phyloP scores from a whole-genome alignment of 139 green algal genomes.

The Coelastrella sp. region DNA sequence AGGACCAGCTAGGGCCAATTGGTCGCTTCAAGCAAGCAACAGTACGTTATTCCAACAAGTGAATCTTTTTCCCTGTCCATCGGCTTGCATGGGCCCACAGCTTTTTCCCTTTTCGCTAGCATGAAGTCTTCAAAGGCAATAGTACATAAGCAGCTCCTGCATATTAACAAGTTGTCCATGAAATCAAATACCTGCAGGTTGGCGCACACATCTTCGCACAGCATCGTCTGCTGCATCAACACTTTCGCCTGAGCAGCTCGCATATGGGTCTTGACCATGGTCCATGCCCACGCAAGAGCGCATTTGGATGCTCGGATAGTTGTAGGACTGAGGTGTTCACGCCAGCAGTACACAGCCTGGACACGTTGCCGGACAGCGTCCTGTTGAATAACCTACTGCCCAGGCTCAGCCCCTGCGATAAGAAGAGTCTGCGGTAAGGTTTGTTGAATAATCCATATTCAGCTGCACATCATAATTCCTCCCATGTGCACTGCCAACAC shows the following conservation, averaged over 20 bases:
- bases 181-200: background rate
- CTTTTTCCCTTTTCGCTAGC: too few relatives aligned
- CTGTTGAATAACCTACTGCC: background rate
- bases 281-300: background rate
- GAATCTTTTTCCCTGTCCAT: too few relatives aligned
- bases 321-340: background rate
- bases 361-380: conserved; percentile 11
- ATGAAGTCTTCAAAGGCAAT: too few relatives aligned
- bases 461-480: too few relatives aligned
- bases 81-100: too few relatives aligned
- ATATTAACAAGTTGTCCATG: background rate
- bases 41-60: too few relatives aligned
- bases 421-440: conserved; percentile 1
- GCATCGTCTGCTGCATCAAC: background rate
- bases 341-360: background rate
- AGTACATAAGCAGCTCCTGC: too few relatives aligned
- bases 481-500: too few relatives aligned
- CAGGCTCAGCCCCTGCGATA: background rate
- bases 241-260: background rate
- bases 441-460: too few relatives aligned
- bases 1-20: too few relatives aligned
- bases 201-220: background rate
- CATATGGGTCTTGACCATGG: background rate
- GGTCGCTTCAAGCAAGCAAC: too few relatives aligned
- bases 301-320: background rate